Percentiles rank a stretch among this genome's conserved stretches.
phyloP scores from a whole-genome alignment of 2,329 filamentous ascomycete genomes.

The Diaporthe caulivora region DNA sequence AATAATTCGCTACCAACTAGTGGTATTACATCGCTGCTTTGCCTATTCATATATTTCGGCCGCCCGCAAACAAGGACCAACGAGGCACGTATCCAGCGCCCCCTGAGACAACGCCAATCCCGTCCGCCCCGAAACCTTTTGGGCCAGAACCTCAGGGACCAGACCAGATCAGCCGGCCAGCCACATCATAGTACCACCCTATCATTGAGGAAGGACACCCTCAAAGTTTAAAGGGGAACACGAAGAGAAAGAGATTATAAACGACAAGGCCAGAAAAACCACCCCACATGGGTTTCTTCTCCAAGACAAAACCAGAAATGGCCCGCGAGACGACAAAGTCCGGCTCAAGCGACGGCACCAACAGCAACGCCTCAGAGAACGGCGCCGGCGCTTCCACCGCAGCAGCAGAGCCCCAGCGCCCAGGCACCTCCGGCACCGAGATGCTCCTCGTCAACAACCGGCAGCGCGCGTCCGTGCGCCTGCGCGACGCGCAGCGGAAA shows the following conservation, averaged over 20 bases:
- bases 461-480: conserved; percentile 53
- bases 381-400: not conserved
- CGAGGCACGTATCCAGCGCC: not conserved
- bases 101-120: conserved; percentile 12
- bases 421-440: conserved; percentile 58
- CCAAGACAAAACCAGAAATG: conserved; percentile 33
- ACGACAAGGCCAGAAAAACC: not conserved
- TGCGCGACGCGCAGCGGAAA: conserved; percentile 53
- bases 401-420: conserved; percentile 48
- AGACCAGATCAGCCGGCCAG: too few species aligned
- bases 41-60: conserved; percentile 16
- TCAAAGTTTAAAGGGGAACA: not conserved
- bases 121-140: not conserved
- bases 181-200: not conserved
- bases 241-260: not conserved
- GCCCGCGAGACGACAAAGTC: conserved; percentile 27
- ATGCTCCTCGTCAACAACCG: conserved; percentile 54
- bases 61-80: not conserved
- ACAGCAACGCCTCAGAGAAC: not conserved
- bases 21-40: conserved; percentile 7
- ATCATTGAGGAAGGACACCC: not conserved
- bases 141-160: not conserved
- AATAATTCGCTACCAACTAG: not conserved
- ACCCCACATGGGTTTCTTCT: conserved; percentile 35
- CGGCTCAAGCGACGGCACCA: not conserved